Evolutionary conservation across 2,329 filamentous ascomycete genomes (phyloP).

Genomic region (Didymella exigua): DNA sequence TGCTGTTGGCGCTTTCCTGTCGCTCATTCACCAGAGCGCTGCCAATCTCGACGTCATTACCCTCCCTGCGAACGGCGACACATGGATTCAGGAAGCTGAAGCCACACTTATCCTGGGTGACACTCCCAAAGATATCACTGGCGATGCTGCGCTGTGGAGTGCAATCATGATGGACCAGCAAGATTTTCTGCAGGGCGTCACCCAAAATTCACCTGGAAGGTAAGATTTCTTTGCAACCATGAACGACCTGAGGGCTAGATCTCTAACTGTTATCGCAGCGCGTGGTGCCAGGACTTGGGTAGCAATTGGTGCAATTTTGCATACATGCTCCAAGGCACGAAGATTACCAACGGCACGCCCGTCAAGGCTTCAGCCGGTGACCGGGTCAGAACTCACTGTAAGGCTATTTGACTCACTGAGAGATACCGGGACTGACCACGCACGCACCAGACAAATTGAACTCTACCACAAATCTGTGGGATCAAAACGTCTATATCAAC

Average conservation of each 20-base stretch:
- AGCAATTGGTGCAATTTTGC: constrained; percentile 33
- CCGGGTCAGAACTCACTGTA: constrained; percentile 29
- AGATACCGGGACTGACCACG: background rate
- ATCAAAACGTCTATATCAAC: constrained; percentile 33
- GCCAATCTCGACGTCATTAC: constrained; percentile 31
- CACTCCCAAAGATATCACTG: constrained; percentile 21
- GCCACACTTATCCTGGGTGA: constrained; percentile 31
- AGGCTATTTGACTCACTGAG: background rate
- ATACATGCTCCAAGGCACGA: constrained; percentile 21
- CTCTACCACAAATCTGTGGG: constrained; percentile 26
- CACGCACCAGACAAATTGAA: constrained; percentile 29
- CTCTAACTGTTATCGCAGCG: too few species aligned
- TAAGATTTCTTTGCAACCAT: too few species aligned
- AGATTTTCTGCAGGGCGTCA: constrained; percentile 33
- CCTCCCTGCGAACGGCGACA: constrained; percentile 18
- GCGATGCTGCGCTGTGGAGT: constrained; percentile 33
- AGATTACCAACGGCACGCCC: constrained; percentile 18
- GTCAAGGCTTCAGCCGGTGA: constrained; percentile 24
- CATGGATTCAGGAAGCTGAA: constrained; percentile 24
- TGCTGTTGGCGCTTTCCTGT: constrained; percentile 16
- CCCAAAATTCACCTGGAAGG: constrained; percentile 25
- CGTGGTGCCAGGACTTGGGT: constrained; percentile 25
- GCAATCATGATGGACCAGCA: constrained; percentile 33
- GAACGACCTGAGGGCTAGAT: too few species aligned
- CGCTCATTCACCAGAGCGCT: constrained; percentile 16